Evolutionary conservation across 148 eudicot species (phyloP), one percentile per base, ranked within the genome.

Genomic region (Chenopodium album): DNA sequence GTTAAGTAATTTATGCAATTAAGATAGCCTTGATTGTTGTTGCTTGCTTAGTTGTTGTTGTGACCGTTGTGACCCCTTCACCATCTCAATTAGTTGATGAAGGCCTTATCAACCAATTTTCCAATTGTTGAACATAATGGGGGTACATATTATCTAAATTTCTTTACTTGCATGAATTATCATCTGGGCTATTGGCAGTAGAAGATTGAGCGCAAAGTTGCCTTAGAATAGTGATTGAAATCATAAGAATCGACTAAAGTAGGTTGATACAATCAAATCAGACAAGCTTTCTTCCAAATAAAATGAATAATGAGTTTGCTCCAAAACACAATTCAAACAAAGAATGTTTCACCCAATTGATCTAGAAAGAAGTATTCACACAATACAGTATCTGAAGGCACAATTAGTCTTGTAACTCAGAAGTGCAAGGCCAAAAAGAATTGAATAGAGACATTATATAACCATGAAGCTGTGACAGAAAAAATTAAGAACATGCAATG

Each of bases 151-250:
- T n/a, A n/a, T n/a, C n/a, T n/a, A n/a, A n/a, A n/a, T n/a, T n/a
- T n/a, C n/a, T n/a, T n/a, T n/a, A n/a, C n/a, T n/a, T n/a, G n/a
- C n/a, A n/a, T n/a, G n/a, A n/a, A n/a, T n/a, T n/a, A n/a, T n/a
- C n/a, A n/a, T n/a, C n/a, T n/a, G n/a, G n/a, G n/a, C n/a, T n/a
- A n/a, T n/a, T n/a, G n/a, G n/a, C n/a, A n/a, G n/a, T n/a, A n/a
- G n/a, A n/a, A n/a, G n/a, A n/a, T n/a, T n/a, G n/a, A n/a, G n/a
- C n/a, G n/a, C n/a, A n/a, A n/a, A n/a, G n/a, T n/a, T n/a, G n/a
- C n/a, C n/a, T n/a, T n/a, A n/a, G n/a, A n/a, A n/a, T n/a, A 32
- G 76, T 20, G 69, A 65, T 78, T 23, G 60, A 79, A 73, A 84
- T 50, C 81, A 79, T 73, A 52, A 70, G 17, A 69, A 77, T 47